Percentiles rank a stretch among this genome's conserved stretches.
Conservation (phyloP, 352 stramenopile species). For the Pythium phragmitis region DNA sequence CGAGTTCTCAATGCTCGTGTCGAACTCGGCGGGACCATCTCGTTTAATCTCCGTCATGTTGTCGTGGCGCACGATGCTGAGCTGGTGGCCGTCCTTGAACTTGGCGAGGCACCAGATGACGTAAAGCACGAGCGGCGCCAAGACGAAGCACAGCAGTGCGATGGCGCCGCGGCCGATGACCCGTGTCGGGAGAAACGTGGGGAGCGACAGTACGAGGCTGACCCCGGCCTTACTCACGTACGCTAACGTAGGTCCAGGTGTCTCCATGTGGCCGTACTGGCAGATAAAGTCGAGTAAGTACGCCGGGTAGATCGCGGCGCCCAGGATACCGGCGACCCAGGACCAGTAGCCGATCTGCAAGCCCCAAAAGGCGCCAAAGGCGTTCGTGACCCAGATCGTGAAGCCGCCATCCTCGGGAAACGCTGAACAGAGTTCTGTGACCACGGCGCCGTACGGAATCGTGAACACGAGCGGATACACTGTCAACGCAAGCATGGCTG, state of each 20-base stretch:
- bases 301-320: constrained; percentile 58
- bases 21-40: neutral
- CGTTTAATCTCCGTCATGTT: neutral
- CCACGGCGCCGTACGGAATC: constrained; percentile 52
- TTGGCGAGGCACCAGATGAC: constrained; percentile 20
- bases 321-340: constrained; percentile 62
- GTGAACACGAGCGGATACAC: constrained; percentile 69
- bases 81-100: neutral
- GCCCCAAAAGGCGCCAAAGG: constrained; percentile 73
- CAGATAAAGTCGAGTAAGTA: constrained; percentile 12
- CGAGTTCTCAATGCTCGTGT: constrained; percentile 25
- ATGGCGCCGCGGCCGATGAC: constrained; percentile 18
- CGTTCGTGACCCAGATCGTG: constrained; percentile 66
- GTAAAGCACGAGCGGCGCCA: constrained; percentile 23
- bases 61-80: constrained; percentile 8
- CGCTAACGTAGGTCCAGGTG: neutral
- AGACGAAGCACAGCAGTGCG: constrained; percentile 10
- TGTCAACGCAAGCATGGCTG: constrained; percentile 49
- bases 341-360: constrained; percentile 85
- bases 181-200: constrained; percentile 24
- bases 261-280: neutral
- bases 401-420: constrained; percentile 83
- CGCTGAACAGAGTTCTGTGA: constrained; percentile 66
- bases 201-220: neutral
- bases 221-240: neutral